phyloP scores from a whole-genome alignment of 345 rosid genomes.

The Draba incana region DNA sequence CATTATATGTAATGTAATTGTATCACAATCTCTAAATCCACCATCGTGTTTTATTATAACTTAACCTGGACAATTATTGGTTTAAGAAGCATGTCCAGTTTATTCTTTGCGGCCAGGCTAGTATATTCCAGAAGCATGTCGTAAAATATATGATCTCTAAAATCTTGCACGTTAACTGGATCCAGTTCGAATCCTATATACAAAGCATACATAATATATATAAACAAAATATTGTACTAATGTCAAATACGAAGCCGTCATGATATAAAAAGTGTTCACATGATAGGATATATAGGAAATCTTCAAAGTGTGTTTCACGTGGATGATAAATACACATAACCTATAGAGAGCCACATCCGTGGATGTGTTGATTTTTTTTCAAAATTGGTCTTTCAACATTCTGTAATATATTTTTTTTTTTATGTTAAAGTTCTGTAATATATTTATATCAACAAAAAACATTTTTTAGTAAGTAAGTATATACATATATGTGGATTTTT shows the following conservation, averaged over 20 bases:
- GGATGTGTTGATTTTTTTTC: conserved; percentile 14
- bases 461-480: too few relatives aligned
- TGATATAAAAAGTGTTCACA: conserved; percentile 31
- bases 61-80: not conserved
- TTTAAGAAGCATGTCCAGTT: not conserved
- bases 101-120: conserved; percentile 16
- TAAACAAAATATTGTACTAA: not conserved
- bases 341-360: not conserved
- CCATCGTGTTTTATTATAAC: not conserved
- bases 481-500: too few relatives aligned
- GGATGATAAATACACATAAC: conserved; percentile 22
- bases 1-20: too few relatives aligned
- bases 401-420: not conserved
- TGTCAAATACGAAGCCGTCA: conserved; percentile 22
- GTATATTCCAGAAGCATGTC: conserved; percentile 20
- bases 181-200: conserved; percentile 12
- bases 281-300: conserved; percentile 11
- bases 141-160: not conserved
- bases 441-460: too few relatives aligned
- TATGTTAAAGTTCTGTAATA: not conserved
- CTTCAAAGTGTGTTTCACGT: conserved; percentile 42
- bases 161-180: conserved; percentile 30
- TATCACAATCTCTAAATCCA: not conserved
- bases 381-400: conserved; percentile 6
- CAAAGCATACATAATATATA: conserved; percentile 1